Base-by-base conservation (phyloP, 108 stramenopile genomes). In the Skeletonema marinoi region DNA sequence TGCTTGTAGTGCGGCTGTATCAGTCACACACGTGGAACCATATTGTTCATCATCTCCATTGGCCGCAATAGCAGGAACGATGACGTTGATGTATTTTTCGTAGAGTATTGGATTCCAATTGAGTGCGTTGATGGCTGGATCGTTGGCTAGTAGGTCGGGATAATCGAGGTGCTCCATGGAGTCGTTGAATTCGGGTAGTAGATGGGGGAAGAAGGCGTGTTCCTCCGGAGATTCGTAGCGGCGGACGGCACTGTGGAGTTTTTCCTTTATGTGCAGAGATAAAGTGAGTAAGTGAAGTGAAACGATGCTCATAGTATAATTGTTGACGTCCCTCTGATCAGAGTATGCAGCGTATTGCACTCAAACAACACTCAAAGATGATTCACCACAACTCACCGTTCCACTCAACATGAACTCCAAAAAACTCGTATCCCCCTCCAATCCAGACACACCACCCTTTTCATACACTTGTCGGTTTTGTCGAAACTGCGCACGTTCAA, bases 171-270 rank as follows among this genome's bases (percentile, higher is more conserved):
- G 71, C 8, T 93, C 88, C 60, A 98, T 82, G 2, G 89, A 85
- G 25, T 90, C 73, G 60, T 78, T 81, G 4, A 91, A 87, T 36
- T 74, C 62, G 39, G 95, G 97, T 17, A 99, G 69, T 19, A 87
- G 89, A 38, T 86, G 73, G 44, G 93, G 96, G 73, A 97, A 98
- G 84, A 98, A 99, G 50, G 98, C 86, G 76, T 98, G 94, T 86
- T 99, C 99, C 78, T 99, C 99, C 4, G 98, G 98, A 7, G 93
- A 94, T 68, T 88, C 97, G 94, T 99, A 99, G n/a, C 99, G 95
- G 13, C 99, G 91, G 10, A 98, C 96, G 42, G 83, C 87, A 63
- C 88, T 91, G 85, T 99, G 98, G 12, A 98, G 84, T 65, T 88
- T 92, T 75, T 99, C 95, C 87, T 88, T 68, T 30, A 3, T 16